phyloP scores from a whole-genome alignment of 140 eudicot genomes.

The Bidens hawaiensis region DNA sequence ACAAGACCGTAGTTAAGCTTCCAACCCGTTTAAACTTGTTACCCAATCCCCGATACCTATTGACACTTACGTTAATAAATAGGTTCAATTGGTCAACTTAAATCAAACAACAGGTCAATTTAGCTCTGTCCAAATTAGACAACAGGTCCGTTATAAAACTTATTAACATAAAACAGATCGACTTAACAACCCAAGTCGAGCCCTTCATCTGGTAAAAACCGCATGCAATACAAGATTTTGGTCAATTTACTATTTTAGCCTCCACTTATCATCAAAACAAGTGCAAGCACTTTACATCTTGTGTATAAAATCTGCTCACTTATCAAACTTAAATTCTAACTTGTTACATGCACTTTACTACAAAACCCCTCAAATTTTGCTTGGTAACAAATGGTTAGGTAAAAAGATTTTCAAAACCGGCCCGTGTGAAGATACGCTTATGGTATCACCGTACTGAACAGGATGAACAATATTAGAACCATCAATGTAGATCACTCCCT shows the following conservation, averaged over 20 bases:
- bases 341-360: background rate
- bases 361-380: conserved; percentile 11
- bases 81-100: no score
- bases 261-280: conserved; percentile 4
- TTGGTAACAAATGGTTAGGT: conserved; percentile 43
- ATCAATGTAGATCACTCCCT: conserved; percentile 63
- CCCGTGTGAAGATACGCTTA: conserved; percentile 59
- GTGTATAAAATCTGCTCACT: conserved; percentile 2
- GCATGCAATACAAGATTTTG: background rate
- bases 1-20: no score
- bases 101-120: no score
- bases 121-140: no score
- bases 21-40: no score
- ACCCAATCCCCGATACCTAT: no score
- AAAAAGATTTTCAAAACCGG: conserved; percentile 60
- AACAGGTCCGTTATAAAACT: no score
- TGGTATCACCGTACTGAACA: conserved; percentile 56
- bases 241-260: background rate
- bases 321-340: conserved; percentile 7
- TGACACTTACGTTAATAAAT: no score
- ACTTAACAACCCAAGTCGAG: no score
- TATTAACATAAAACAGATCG: no score
- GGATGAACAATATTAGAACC: conserved; percentile 54
- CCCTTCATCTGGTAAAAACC: no score
- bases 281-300: background rate